phyloP scores from a whole-genome alignment of 305 asterid genomes.

The Fraxinus dipetala region DNA sequence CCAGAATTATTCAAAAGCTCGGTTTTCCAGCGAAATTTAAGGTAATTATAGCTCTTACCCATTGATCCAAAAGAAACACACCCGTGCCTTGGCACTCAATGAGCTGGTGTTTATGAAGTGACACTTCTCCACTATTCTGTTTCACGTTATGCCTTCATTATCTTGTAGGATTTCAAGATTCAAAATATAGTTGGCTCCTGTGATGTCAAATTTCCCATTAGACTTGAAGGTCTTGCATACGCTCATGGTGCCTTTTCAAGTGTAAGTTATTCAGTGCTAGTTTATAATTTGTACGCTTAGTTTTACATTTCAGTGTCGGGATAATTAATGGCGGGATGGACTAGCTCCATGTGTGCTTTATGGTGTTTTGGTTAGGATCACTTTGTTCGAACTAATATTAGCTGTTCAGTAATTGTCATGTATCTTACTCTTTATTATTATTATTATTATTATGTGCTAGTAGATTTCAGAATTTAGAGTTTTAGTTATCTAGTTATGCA shows the following conservation, averaged over 20 bases:
- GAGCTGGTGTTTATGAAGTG: conserved; percentile 2
- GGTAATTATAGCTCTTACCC: conserved; percentile 29
- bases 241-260: conserved; percentile 84
- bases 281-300: too few species aligned
- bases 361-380: not conserved
- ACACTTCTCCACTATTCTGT: not conserved
- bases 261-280: conserved; percentile 41
- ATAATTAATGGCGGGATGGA: not conserved
- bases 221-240: conserved; percentile 79
- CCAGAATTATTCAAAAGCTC: conserved; percentile 73
- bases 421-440: not conserved
- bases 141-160: not conserved
- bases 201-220: conserved; percentile 77
- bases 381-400: not conserved
- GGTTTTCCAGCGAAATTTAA: conserved; percentile 69
- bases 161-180: conserved; percentile 67
- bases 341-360: not conserved
- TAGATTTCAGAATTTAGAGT: not conserved
- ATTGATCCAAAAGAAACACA: not conserved
- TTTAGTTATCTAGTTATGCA: not conserved
- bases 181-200: conserved; percentile 82
- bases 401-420: not conserved
- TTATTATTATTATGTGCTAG: not conserved
- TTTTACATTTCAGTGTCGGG: too few species aligned
- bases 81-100: not conserved